Conservation (phyloP, 2,329 filamentous ascomycete species). For the Parasarocladium wereldwijsianum region DNA sequence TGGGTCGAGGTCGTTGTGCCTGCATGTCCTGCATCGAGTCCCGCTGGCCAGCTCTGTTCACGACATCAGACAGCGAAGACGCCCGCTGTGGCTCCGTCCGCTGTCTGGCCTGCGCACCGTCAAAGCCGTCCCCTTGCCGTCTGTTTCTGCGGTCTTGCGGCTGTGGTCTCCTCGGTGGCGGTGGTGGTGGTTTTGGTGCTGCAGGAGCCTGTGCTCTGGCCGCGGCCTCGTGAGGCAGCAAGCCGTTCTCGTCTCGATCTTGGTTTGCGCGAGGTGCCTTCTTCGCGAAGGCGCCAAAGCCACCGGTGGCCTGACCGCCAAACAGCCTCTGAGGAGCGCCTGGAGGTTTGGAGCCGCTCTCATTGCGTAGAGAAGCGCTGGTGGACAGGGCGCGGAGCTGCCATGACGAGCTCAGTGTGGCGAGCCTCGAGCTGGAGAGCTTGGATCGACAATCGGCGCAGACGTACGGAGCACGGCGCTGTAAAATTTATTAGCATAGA, state of each 20-base stretch:
- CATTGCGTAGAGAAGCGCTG: constrained; percentile 10
- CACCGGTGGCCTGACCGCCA: constrained; percentile 3
- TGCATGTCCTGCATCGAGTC: not conserved
- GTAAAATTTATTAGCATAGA: constrained; percentile 7
- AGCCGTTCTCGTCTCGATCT: constrained; percentile 7
- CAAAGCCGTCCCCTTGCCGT: not conserved
- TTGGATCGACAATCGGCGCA: constrained; percentile 24
- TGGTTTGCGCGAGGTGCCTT: constrained; percentile 5
- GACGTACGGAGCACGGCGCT: constrained; percentile 22
- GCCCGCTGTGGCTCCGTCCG: not conserved
- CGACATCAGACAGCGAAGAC: constrained; percentile 1
- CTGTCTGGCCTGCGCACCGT: not conserved
- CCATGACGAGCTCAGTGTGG: constrained; percentile 2
- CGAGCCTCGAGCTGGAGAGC: constrained; percentile 8
- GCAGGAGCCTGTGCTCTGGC: constrained; percentile 16
- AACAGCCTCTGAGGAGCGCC: constrained; percentile 9
- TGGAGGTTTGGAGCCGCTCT: constrained; percentile 8
- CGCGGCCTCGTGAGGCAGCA: constrained; percentile 24
- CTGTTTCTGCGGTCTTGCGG: not conserved
- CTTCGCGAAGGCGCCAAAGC: constrained; percentile 11
- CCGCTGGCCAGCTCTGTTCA: constrained; percentile 1
- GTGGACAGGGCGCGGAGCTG: constrained; percentile 14
- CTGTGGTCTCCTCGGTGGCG: not conserved
- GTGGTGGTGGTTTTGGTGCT: constrained; percentile 5
- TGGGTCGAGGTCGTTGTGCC: constrained; percentile 17